phyloP scores from a whole-genome alignment of 345 rosid species.

The Erodium maritimum region DNA sequence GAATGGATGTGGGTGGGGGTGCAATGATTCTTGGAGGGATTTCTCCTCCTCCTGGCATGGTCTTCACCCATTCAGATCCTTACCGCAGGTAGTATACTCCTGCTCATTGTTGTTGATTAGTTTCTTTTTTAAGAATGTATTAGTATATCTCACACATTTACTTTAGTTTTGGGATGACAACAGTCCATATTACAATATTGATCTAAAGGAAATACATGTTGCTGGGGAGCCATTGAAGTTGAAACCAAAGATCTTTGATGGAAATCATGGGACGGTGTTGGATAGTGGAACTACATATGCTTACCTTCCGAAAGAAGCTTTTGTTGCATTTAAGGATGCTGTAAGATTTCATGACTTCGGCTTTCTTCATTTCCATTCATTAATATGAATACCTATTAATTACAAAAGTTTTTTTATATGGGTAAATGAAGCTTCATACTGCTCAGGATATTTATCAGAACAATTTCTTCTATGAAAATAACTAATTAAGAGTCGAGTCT shows the following conservation, averaged over 20 bases:
- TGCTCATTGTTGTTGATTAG: conserved; percentile 23
- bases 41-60: conserved; percentile 56
- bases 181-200: conserved; percentile 95
- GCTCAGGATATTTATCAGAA: no score
- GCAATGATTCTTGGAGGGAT: conserved; percentile 90
- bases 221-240: conserved; percentile 72
- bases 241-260: conserved; percentile 50
- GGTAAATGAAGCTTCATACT: no score
- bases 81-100: conserved; percentile 32
- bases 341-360: conserved; percentile 28
- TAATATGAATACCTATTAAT: no score
- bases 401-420: no score
- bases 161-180: conserved; percentile 99
- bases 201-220: conserved; percentile 22
- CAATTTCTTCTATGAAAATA: no score
- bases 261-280: conserved; percentile 67
- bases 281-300: conserved; percentile 93
- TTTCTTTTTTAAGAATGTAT: conserved; percentile 34
- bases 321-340: conserved; percentile 60
- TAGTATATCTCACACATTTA: conserved; percentile 78
- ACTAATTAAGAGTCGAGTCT: no score
- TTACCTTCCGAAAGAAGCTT: conserved; percentile 77
- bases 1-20: conserved; percentile 87
- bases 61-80: conserved; percentile 55
- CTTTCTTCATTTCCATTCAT: no score